Conservation (phyloP, 176 grass and related monocot genomes). For the Thalia dealbata region DNA sequence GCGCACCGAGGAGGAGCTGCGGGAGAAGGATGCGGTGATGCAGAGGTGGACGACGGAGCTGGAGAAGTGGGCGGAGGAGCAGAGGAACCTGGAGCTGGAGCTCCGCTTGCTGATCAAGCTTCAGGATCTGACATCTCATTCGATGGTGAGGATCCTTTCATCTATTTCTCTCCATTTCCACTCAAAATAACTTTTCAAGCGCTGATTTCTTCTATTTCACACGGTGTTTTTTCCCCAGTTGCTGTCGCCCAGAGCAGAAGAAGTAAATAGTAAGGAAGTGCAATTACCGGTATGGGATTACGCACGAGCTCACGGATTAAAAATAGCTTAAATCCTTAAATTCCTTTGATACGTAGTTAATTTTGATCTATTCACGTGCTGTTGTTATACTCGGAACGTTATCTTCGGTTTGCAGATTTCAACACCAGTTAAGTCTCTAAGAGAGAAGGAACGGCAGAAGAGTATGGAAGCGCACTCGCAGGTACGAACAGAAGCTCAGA, state of each 20-base stretch:
- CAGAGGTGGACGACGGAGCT: conserved; percentile 7
- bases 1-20: conserved; percentile 4
- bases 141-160: not conserved
- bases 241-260: not conserved
- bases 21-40: conserved; percentile 5
- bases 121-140: not conserved
- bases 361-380: not conserved
- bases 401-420: not conserved
- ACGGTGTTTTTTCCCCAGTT: not conserved
- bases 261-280: not conserved
- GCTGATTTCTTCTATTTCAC: not conserved
- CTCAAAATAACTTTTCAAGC: not conserved
- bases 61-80: conserved; percentile 12
- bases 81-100: conserved; percentile 14
- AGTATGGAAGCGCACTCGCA: not conserved
- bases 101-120: conserved; percentile 10
- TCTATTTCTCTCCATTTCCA: not conserved
- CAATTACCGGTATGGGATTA: conserved; percentile 1
- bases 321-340: not conserved
- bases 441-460: conserved; percentile 7
- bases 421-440: conserved; percentile 3
- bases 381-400: not conserved
- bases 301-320: not conserved
- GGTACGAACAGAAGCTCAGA: not conserved
- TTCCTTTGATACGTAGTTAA: not conserved